phyloP scores from a whole-genome alignment of 306 rosid genomes.

The Cicer cuneatum region DNA sequence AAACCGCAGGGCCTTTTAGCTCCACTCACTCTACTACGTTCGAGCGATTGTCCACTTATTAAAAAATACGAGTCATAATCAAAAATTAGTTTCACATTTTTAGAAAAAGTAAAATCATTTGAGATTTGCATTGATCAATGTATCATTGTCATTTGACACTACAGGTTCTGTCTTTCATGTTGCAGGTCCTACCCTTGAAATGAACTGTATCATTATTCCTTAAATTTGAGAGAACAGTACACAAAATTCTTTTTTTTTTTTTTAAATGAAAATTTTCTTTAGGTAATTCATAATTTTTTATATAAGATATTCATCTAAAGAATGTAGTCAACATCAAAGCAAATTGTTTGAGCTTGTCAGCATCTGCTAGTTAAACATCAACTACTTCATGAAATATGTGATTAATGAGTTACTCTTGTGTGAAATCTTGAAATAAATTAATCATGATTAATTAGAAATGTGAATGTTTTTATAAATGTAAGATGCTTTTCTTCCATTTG shows the following conservation, averaged over 20 bases:
- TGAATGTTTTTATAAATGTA: neutral
- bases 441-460: conserved; percentile 1
- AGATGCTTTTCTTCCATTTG: conserved; percentile 27
- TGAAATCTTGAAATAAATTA: neutral
- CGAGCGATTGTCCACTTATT: no score
- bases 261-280: no score
- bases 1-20: no score
- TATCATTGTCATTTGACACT: neutral
- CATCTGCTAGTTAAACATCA: neutral
- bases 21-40: no score
- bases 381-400: neutral
- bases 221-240: no score
- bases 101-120: neutral
- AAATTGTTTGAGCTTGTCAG: neutral
- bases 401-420: conserved; percentile 30
- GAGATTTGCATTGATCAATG: conserved; percentile 26
- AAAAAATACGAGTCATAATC: no score
- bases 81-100: neutral
- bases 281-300: no score
- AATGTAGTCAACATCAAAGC: no score
- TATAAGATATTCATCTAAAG: no score
- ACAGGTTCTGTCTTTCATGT: no score
- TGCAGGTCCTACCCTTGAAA: no score
- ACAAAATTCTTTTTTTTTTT: no score
- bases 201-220: neutral